These are phyloP conservation scores for Fistulina hepatica DNA, from an alignment of 1,284 basidiomycete species.

Conservation along the genomic window DNA sequence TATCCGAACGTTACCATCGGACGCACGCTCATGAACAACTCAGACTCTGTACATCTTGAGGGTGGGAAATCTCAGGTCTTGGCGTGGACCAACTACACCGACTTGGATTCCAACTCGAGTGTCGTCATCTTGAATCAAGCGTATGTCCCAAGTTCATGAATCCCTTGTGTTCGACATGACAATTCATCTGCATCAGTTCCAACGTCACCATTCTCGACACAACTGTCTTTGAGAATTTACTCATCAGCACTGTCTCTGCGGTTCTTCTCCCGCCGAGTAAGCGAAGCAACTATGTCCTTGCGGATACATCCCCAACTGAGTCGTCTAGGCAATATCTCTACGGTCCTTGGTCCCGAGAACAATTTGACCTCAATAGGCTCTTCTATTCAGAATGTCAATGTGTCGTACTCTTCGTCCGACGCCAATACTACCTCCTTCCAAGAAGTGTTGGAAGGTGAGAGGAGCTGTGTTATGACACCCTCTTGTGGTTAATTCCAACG, in stretches of 20 bases:
- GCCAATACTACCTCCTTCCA: background rate
- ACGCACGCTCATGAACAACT: constrained; percentile 40
- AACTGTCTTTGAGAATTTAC: constrained; percentile 35
- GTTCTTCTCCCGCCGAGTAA: constrained; percentile 46
- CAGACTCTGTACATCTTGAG: constrained; percentile 39
- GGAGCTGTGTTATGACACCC: background rate
- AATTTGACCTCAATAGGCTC: background rate
- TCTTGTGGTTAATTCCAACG: constrained; percentile 21
- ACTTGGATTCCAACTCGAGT: constrained; percentile 26
- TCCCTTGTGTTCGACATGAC: background rate
- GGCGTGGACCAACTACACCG: constrained; percentile 38
- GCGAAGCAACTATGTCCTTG: constrained; percentile 12
- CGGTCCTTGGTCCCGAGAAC: background rate
- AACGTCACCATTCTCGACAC: constrained; percentile 37
- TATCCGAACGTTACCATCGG: constrained; percentile 52
- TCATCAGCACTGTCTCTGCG: constrained; percentile 40
- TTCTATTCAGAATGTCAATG: background rate
- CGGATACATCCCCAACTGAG: too few species aligned
- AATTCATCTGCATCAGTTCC: constrained; percentile 19
- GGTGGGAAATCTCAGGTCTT: constrained; percentile 52
- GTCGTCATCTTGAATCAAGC: constrained; percentile 44
- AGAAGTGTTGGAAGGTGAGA: background rate
- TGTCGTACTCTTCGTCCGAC: background rate
- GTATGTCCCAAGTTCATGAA: constrained; percentile 22
- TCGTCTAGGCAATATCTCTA: too few species aligned